phyloP scores from a whole-genome alignment of 495 filamentous ascomycete species.

The Penicillium desertorum region DNA sequence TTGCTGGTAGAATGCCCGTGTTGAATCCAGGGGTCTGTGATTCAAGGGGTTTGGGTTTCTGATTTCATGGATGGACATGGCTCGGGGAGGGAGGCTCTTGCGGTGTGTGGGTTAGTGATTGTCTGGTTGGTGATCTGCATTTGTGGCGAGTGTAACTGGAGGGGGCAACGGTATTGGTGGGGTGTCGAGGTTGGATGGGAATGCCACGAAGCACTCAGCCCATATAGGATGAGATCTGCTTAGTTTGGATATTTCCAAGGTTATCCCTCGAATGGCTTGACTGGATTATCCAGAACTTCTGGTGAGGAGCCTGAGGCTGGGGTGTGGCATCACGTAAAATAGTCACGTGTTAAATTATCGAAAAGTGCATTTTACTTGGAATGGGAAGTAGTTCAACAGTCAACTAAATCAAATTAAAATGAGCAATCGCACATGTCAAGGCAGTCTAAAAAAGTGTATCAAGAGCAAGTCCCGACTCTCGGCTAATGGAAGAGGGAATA shows the following conservation, averaged over 20 bases:
- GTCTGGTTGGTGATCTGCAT: constrained; percentile 4
- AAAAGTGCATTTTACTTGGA: neutral
- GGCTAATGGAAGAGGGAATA: constrained; percentile 24
- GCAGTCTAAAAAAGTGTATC: constrained; percentile 29
- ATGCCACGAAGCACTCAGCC: neutral
- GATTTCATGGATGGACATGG: neutral
- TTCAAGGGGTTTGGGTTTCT: neutral
- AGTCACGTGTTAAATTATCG: neutral
- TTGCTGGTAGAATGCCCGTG: neutral
- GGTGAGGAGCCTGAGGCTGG: neutral
- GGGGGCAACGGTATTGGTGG: neutral
- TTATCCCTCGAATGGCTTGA: neutral
- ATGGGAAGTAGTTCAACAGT: neutral
- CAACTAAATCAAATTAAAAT: constrained; percentile 17
- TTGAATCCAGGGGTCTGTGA: neutral
- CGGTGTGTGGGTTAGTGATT: constrained; percentile 1
- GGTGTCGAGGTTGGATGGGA: neutral
- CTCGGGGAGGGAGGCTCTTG: neutral
- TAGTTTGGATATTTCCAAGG: neutral
- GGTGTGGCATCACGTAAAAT: neutral
- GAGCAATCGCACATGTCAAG: constrained; percentile 21
- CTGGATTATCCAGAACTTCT: neutral
- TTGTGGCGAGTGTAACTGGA: neutral
- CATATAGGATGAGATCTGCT: neutral
- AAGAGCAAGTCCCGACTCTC: constrained; percentile 22